These are phyloP conservation scores for Lecanosticta acicola DNA, from an alignment of 2,329 filamentous ascomycete species.

Conservation along the genomic window DNA sequence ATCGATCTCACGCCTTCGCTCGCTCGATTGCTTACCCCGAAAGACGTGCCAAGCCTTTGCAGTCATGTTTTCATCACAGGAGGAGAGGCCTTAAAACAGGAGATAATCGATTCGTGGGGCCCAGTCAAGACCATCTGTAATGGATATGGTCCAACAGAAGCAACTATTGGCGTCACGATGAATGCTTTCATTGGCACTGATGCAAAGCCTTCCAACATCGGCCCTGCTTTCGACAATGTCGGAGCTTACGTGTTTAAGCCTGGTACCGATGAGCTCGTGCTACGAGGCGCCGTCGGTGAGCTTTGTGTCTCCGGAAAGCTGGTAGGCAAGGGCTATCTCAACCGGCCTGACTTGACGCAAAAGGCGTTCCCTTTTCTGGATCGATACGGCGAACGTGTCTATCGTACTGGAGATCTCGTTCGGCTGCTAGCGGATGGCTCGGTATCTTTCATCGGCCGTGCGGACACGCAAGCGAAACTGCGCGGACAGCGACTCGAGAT, in stretches of 20 bases:
- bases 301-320: slow-evolving; percentile 81
- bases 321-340: slow-evolving; percentile 84
- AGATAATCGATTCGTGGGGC: slow-evolving; percentile 84
- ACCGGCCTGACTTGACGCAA: slow-evolving; percentile 67
- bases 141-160: slow-evolving; percentile 83
- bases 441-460: slow-evolving; percentile 81
- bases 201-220: slow-evolving; percentile 83
- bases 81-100: slow-evolving; percentile 80
- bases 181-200: slow-evolving; percentile 72
- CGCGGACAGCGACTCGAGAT: slow-evolving; percentile 85
- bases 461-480: slow-evolving; percentile 88
- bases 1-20: slow-evolving; percentile 88
- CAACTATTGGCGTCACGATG: slow-evolving; percentile 89
- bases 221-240: slow-evolving; percentile 79
- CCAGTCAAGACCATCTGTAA: slow-evolving; percentile 78
- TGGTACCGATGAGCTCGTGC: slow-evolving; percentile 63
- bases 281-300: slow-evolving; percentile 76
- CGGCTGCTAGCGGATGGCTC: slow-evolving; percentile 72
- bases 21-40: slow-evolving; percentile 69
- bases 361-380: slow-evolving; percentile 68
- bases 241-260: slow-evolving; percentile 72
- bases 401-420: slow-evolving; percentile 85
- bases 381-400: slow-evolving; percentile 50
- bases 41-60: slow-evolving; percentile 73
- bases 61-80: slow-evolving; percentile 88